A percentile compares a stretch with the other conserved stretches of the same genome.
Conservation (phyloP, 768 basidiomycete species). For the Neoboletus brunneissimus region DNA sequence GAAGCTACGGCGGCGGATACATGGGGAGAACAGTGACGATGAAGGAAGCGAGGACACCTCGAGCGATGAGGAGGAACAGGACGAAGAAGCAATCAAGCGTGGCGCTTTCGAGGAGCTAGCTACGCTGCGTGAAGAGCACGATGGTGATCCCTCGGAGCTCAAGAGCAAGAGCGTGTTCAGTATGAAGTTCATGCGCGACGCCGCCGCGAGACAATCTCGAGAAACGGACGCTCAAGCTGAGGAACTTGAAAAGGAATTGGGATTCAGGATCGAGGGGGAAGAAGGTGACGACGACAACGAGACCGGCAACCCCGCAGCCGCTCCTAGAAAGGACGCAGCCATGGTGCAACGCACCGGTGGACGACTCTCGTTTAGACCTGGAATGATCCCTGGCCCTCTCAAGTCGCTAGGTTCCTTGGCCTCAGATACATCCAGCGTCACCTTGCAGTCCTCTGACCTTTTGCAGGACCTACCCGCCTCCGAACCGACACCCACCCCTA, state of each 20-base stretch:
- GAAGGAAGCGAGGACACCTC: slow-evolving; percentile 48
- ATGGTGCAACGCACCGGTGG: slow-evolving; percentile 62
- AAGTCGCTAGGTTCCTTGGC: slow-evolving; percentile 33
- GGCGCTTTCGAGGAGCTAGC: slow-evolving; percentile 78
- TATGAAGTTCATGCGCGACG: slow-evolving; percentile 99
- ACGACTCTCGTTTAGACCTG: slow-evolving; percentile 61
- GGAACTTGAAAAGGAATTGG: slow-evolving; percentile 72
- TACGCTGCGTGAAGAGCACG: slow-evolving; percentile 42
- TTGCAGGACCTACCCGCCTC: slow-evolving; percentile 33
- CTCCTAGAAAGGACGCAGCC: slow-evolving; percentile 32
- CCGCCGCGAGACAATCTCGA: slow-evolving; percentile 62
- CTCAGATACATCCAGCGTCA: slow-evolving; percentile 67
- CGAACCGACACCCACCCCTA: slow-evolving; percentile 10
- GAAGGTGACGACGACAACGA: slow-evolving; percentile 21
- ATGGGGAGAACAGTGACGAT: slow-evolving; percentile 59
- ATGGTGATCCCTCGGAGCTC: slow-evolving; percentile 20
- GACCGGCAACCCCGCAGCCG: slow-evolving; percentile 28
- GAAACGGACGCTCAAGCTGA: slow-evolving; percentile 62
- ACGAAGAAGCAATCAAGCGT: slow-evolving; percentile 52
- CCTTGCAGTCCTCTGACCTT: slow-evolving; percentile 57
- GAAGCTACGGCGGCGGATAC: slow-evolving; percentile 71
- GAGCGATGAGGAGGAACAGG: slow-evolving; percentile 36
- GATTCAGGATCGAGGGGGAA: slow-evolving; percentile 35
- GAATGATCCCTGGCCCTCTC: slow-evolving; percentile 24
- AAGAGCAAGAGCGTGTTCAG: slow-evolving; percentile 73